Conservation (phyloP, 2,329 filamentous ascomycete species). For the Pseudocercospora musae region DNA sequence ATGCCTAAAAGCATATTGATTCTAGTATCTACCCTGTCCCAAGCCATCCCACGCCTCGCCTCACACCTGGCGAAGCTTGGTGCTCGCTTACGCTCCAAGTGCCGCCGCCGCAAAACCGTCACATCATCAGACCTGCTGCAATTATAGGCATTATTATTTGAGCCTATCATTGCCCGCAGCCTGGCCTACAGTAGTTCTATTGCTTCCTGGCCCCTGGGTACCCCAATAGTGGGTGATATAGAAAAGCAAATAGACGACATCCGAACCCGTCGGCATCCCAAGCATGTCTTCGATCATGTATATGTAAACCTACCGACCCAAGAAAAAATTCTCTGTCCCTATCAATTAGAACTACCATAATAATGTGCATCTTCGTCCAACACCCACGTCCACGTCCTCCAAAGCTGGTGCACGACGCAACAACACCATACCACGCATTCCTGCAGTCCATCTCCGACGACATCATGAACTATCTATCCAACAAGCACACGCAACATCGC, state of each 20-base stretch:
- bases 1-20: no score
- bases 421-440: slow-evolving; percentile 26
- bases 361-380: background rate
- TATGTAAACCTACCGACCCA: no score
- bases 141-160: background rate
- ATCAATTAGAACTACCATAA: background rate
- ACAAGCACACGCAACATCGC: no score
- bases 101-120: slow-evolving; percentile 6
- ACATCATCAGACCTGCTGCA: slow-evolving; percentile 14
- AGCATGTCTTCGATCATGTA: no score
- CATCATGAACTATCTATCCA: slow-evolving; percentile 24
- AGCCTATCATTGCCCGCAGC: slow-evolving; percentile 11
- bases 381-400: background rate
- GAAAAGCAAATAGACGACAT: slow-evolving; percentile 18
- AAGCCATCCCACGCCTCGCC: slow-evolving; percentile 14
- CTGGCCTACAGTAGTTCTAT: background rate
- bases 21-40: slow-evolving; percentile 6
- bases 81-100: slow-evolving; percentile 9
- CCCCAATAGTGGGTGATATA: slow-evolving; percentile 3
- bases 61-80: slow-evolving; percentile 10
- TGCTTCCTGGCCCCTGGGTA: no score
- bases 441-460: slow-evolving; percentile 28
- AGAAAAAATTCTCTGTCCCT: no score
- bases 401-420: no score
- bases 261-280: background rate